Evolutionary conservation across 306 rosid genomes (phyloP).

Genomic region (Begonia masoniana): DNA sequence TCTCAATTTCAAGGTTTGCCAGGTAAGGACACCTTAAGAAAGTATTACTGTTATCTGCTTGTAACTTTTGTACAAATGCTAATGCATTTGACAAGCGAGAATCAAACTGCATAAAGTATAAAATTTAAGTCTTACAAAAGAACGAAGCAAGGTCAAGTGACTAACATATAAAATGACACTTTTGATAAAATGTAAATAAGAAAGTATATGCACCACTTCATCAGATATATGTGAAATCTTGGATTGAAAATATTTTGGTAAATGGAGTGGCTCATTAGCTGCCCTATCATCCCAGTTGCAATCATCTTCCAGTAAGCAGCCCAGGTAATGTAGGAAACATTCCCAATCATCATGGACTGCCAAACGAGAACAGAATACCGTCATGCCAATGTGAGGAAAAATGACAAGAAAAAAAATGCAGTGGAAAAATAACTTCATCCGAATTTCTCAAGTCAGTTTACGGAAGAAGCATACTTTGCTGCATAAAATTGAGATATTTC

Average conservation of each 20-base stretch:
- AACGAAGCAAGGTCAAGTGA: slow-evolving; percentile 6
- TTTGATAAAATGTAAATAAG: neutral
- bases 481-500: too few relatives aligned
- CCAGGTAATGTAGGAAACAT: slow-evolving; percentile 82
- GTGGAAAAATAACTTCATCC: too few relatives aligned
- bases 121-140: slow-evolving; percentile 14
- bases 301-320: slow-evolving; percentile 89
- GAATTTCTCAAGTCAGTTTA: too few relatives aligned
- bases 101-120: slow-evolving; percentile 62
- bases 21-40: slow-evolving; percentile 60
- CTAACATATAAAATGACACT: neutral
- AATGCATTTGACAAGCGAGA: slow-evolving; percentile 59
- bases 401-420: too few relatives aligned
- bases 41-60: slow-evolving; percentile 26
- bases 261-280: slow-evolving; percentile 43
- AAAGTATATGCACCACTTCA: slow-evolving; percentile 43
- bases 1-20: slow-evolving; percentile 83
- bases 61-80: slow-evolving; percentile 50
- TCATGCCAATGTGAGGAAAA: slow-evolving; percentile 4
- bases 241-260: slow-evolving; percentile 40
- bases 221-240: slow-evolving; percentile 62
- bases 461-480: too few relatives aligned
- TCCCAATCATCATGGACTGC: slow-evolving; percentile 99
- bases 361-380: slow-evolving; percentile 25
- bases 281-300: slow-evolving; percentile 51